Percentiles rank a stretch among this genome's conserved stretches.
Evolutionary conservation across 2,329 filamentous ascomycete genomes (phyloP).

Genomic region (Aspergillus fructus): DNA sequence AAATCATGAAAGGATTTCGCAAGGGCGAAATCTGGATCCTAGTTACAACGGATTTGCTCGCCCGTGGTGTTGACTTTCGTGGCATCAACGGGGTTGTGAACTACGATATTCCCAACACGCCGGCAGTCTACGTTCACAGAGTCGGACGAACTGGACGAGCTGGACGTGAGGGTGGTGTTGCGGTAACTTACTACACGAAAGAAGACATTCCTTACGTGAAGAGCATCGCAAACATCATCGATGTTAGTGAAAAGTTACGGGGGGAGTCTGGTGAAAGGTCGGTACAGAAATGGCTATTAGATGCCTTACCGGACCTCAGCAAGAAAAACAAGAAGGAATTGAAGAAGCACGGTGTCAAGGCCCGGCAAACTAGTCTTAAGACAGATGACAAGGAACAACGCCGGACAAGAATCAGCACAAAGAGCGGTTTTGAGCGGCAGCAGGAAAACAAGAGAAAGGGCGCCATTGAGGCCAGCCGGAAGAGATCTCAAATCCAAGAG

Average conservation of each 20-base stretch:
- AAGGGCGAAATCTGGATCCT: slow-evolving; percentile 93
- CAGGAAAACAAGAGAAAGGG: slow-evolving; percentile 48
- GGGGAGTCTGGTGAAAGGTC: slow-evolving; percentile 53
- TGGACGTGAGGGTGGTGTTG: slow-evolving; percentile 81
- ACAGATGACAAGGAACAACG: slow-evolving; percentile 45
- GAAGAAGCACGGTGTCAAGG: slow-evolving; percentile 78
- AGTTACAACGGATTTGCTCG: slow-evolving; percentile 91
- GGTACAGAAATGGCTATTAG: slow-evolving; percentile 82
- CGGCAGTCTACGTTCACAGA: slow-evolving; percentile 87
- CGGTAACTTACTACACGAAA: slow-evolving; percentile 92
- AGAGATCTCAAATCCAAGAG: slow-evolving; percentile 25
- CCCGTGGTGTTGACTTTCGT: slow-evolving; percentile 89
- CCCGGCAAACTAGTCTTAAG: slow-evolving; percentile 52
- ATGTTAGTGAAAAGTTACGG: slow-evolving; percentile 72
- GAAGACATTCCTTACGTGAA: slow-evolving; percentile 90
- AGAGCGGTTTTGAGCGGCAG: slow-evolving; percentile 50
- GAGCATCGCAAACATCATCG: slow-evolving; percentile 89
- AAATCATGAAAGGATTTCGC: slow-evolving; percentile 86
- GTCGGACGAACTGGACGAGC: slow-evolving; percentile 88
- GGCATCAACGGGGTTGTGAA: slow-evolving; percentile 96
- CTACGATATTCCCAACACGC: slow-evolving; percentile 92
- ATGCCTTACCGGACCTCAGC: slow-evolving; percentile 77
- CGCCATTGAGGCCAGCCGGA: slow-evolving; percentile 44
- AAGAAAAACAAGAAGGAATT: slow-evolving; percentile 83
- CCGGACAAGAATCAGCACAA: slow-evolving; percentile 69